Evolutionary conservation across 139 green algal species (phyloP), one percentile per base, ranked within the genome.

Genomic region (Tetraselmis chui): DNA sequence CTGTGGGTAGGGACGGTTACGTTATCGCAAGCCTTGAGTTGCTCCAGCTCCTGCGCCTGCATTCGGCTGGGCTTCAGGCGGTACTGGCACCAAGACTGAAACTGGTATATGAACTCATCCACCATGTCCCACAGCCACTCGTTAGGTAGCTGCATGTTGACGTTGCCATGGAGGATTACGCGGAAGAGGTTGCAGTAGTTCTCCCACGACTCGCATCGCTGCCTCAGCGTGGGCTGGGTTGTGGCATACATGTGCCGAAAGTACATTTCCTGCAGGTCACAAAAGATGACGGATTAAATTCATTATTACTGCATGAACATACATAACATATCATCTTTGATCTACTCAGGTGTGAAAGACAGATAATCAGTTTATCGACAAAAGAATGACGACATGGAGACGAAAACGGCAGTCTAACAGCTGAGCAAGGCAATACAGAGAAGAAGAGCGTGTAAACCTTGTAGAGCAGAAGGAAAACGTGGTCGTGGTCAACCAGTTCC

Each of bases 81-180:
- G 88, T 93, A 97, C 85, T 97, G 93, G 80, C 88, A 89, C 83
- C 95, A 98, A 5, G 87, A 91, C 90, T 99, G 96, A 84, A 97
- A 97, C 91, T 99, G 97, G 88, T 99, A 99, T 26, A 98, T 90
- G 89, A 98, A 99, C 89, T 99, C 97, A 82, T 99, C 97, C 30
- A 99, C 86, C 95, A 99, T 99, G 88, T 98, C 95, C 94, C 95
- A 99, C 79, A 99, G 90, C 97, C 97, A 99, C 32, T 87, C 83
- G 88, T 97, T 98, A 59, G 96, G 96, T 82, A 99, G 90, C 91
- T 96, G 89, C 95, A 99, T 98, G 89, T 98, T 99, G 31, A 99
- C 91, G 76, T 97, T 97, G 80, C 87, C 89, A 78, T 94, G 88
- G 82, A 98, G 87, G 80, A 99, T 93, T 76, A 99, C 88, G 30